phyloP scores from a whole-genome alignment of 768 basidiomycete genomes.

The Lentinula sp. region DNA sequence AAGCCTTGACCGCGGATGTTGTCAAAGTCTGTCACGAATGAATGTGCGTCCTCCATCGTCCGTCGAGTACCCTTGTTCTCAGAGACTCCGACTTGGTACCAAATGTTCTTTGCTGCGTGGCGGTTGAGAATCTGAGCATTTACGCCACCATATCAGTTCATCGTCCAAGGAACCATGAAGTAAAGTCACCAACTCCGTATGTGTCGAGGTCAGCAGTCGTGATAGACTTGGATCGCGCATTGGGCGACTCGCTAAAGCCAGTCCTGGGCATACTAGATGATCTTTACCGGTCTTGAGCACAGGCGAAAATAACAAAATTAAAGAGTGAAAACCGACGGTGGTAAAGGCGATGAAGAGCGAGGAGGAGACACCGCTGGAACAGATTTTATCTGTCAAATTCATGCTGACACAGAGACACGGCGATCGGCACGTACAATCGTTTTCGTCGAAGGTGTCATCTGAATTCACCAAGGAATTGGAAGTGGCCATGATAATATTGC shows the following conservation, averaged over 20 bases:
- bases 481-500: neutral
- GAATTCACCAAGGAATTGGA: neutral
- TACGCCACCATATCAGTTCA: neutral
- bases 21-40: constrained; percentile 92
- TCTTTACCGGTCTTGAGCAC: constrained; percentile 1
- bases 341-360: neutral
- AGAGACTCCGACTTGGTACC: constrained; percentile 65
- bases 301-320: neutral
- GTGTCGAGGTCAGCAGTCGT: constrained; percentile 76
- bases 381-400: neutral
- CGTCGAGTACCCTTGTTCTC: constrained; percentile 89
- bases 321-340: neutral
- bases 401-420: neutral
- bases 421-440: neutral
- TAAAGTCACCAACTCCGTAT: constrained; percentile 52
- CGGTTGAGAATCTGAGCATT: constrained; percentile 59
- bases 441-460: neutral
- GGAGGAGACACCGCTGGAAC: neutral
- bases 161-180: neutral
- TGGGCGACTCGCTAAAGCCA: constrained; percentile 54
- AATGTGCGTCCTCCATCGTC: constrained; percentile 97
- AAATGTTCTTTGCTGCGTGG: constrained; percentile 59
- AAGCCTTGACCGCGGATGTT: constrained; percentile 92
- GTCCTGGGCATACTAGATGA: constrained; percentile 21
- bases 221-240: constrained; percentile 79